phyloP scores from a whole-genome alignment of 768 basidiomycete genomes.

The Amanita rimosa region DNA sequence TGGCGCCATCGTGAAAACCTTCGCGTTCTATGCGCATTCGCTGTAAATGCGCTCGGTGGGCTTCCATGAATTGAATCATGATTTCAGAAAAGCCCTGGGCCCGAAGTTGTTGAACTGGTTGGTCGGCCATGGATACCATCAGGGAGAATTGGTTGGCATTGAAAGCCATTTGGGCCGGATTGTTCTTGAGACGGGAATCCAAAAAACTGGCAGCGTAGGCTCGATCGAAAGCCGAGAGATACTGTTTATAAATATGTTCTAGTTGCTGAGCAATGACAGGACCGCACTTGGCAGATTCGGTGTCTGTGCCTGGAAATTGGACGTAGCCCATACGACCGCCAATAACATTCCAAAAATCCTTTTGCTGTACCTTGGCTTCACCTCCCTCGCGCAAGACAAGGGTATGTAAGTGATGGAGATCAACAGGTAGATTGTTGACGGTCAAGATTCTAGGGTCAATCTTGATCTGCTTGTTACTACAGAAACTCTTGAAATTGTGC shows the following conservation, averaged over 20 bases:
- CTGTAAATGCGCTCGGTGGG: conserved; percentile 36
- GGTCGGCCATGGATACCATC: conserved; percentile 36
- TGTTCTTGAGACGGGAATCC: conserved; percentile 19
- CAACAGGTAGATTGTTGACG: conserved; percentile 45
- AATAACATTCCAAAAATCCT: conserved; percentile 54
- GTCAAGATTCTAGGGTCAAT: conserved; percentile 29
- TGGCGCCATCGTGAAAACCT: conserved; percentile 1
- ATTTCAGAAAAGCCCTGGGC: conserved; percentile 34
- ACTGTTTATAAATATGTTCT: conserved; percentile 48
- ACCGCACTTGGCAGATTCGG: conserved; percentile 50
- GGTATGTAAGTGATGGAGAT: conserved; percentile 47
- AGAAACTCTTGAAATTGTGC: conserved; percentile 35
- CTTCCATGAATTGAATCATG: conserved; percentile 47
- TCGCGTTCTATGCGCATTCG: conserved; percentile 24
- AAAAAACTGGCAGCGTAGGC: conserved; percentile 36
- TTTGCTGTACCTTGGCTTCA: conserved; percentile 28
- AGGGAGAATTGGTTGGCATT: conserved; percentile 27
- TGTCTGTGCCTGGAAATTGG: conserved; percentile 48
- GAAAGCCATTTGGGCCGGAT: conserved; percentile 5
- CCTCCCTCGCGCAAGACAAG: conserved; percentile 54
- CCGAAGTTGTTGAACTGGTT: conserved; percentile 40
- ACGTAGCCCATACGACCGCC: conserved; percentile 59
- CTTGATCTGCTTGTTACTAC: conserved; percentile 26
- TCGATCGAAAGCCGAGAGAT: conserved; percentile 43
- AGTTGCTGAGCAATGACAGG: conserved; percentile 53